Base-by-base conservation (phyloP, 805 yeast genomes). In the Kuraishia hungarica region DNA sequence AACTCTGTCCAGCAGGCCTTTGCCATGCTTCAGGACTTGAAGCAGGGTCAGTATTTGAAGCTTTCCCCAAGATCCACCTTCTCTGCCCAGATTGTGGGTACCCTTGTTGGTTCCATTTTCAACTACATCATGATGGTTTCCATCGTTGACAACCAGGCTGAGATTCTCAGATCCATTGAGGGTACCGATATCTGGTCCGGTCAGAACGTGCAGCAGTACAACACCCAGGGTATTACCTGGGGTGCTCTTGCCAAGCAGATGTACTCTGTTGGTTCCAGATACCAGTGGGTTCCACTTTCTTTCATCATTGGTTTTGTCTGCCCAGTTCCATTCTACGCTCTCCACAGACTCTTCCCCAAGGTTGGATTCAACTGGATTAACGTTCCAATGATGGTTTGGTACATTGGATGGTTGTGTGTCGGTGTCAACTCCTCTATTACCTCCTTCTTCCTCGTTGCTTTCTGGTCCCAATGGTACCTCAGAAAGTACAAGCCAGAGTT, bases 371-470 rank as follows among this genome's bases (percentile, higher is more conserved):
- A 69, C 50, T 76, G 76, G 59, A 70, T 84, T 60, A 85, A 84
- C 57, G 85, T 88, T 65, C 89, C 91, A 0, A 83, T 85, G 11
- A 84, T 89, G 54, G 77, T 87, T 61, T 72, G 77, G 20, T 78
- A 81, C 6, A 68, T 80, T n/a, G 84, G 84, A 50, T 74, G 76
- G 60, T 81, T 85, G 61, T 92, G 93, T 17, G 92, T 93, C 48
- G 86, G 88, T 46, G 83, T 90, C 3, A 83, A 87, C 28, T 84
- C 83, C 66, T 84, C 83, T 65, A 84, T 83, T 67, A 76, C 80
- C 35, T 68, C 81, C 7, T 84, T 78, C 71, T 67, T 66, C 59
- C 61, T 64, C 50, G 63, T 63, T 47, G 67, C 66, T 50, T 39
- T 64, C 52, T 19, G 59, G 35, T 64, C 66, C 20, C 67, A 63